These are phyloP conservation scores for Houttuynia cordata DNA, from an alignment of 164 flowering plant species.

Conservation along the genomic window DNA sequence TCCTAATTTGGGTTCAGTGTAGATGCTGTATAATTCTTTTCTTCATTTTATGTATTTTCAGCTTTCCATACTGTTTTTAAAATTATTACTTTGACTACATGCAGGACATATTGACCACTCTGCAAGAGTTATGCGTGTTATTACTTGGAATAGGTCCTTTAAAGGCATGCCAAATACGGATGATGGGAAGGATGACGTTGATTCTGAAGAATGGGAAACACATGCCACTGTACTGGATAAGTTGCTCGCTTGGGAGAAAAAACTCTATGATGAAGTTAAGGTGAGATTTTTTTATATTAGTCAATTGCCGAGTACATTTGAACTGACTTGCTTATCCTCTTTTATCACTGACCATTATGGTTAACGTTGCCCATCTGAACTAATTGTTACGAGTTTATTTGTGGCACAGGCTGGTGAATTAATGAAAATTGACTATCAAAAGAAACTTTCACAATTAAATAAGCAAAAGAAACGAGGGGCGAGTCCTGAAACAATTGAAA, in stretches of 20 bases:
- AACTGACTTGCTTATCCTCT: neutral
- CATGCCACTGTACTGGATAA: slow-evolving; percentile 92
- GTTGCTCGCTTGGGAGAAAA: slow-evolving; percentile 96
- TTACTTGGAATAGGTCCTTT: slow-evolving; percentile 81
- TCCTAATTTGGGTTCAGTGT: neutral
- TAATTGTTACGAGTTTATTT: neutral
- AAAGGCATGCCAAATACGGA: slow-evolving; percentile 37
- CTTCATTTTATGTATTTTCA: neutral
- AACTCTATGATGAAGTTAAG: slow-evolving; percentile 94
- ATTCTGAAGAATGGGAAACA: slow-evolving; percentile 63
- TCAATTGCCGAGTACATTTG: neutral
- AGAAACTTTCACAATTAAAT: slow-evolving; percentile 58
- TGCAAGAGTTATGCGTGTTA: slow-evolving; percentile 86
- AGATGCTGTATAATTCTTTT: neutral
- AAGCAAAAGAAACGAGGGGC: slow-evolving; percentile 66
- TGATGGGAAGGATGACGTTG: slow-evolving; percentile 43
- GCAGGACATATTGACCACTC: slow-evolving; percentile 89
- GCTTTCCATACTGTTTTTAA: neutral
- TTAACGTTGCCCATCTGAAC: neutral
- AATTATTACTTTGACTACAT: no score
- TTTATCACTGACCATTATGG: neutral
- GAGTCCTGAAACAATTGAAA: slow-evolving; percentile 58
- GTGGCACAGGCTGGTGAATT: slow-evolving; percentile 64
- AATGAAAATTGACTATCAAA: slow-evolving; percentile 82
- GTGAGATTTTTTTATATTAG: slow-evolving; percentile 21